Evolutionary conservation across 495 filamentous ascomycete species (phyloP), one percentile per base, ranked within the genome.

Genomic region (Acidomyces sp.): DNA sequence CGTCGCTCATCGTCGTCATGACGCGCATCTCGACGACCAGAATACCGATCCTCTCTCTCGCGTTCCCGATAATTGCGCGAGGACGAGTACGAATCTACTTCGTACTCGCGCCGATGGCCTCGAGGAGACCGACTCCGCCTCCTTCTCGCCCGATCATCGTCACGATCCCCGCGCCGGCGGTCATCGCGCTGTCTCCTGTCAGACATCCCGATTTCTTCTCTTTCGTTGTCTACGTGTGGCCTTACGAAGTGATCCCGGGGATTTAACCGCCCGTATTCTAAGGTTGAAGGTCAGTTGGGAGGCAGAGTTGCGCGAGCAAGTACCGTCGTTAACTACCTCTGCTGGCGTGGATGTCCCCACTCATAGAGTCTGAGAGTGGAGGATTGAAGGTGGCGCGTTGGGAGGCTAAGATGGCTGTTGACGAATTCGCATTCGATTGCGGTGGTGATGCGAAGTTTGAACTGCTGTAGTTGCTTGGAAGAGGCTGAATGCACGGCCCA

Each of bases 41-140:
- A 48, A 55, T 93, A 93, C 49, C 84, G 71, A 40, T 93, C 85
- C 55, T 94, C 86, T 31, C 86, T 78, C 66, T 94, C 86, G 25
- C 86, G 71, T 54, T 88, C 86, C 59, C 86, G 73, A 60, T 90
- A 88, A 64, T 80, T 85, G 36, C 86, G 77, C 57, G 84, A 92
- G 6, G 81, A 82, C 6, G 85, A 88, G 63, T 95, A 95, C 7
- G 82, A 75, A 55, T 95, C 86, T 57, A 74, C 70, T 51, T 93
- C 85, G 48, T 71, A 70, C 32, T 83, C 77, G 12, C 34, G 24
- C 3, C 41, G 15, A 31, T 15, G 35, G 16, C 21, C 39, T 3
- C 43, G 48, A 15, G 48, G 48, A 9, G 48, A 52, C 39, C 48
- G 48, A 3, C 41, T 12, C 12, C 34, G 34, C 17, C 25, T 22